phyloP scores from a whole-genome alignment of 352 stramenopile genomes.

The Globisporangium megalacanthum region DNA sequence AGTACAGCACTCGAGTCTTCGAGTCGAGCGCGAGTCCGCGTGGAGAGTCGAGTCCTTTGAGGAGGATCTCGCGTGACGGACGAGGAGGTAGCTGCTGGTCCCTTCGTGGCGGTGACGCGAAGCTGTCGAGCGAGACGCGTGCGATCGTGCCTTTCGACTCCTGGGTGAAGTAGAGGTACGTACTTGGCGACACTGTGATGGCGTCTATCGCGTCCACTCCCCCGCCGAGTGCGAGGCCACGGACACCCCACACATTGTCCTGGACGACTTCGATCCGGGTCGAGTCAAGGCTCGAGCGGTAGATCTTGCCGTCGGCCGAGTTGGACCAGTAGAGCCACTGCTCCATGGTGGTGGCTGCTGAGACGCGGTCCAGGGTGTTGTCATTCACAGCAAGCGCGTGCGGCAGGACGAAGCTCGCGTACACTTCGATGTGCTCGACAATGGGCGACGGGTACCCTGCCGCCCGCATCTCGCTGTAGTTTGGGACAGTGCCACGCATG shows the following conservation, averaged over 20 bases:
- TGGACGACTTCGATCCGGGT: constrained; percentile 39
- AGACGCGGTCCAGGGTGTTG: not conserved
- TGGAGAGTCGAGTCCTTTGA: constrained; percentile 39
- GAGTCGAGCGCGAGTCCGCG: constrained; percentile 43
- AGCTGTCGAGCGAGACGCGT: constrained; percentile 11
- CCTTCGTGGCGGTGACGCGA: not conserved
- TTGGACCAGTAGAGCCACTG: constrained; percentile 73
- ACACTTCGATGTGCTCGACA: constrained; percentile 41
- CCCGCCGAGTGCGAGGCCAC: constrained; percentile 29
- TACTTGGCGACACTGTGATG: not conserved
- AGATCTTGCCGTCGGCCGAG: constrained; percentile 53
- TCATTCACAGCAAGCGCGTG: constrained; percentile 45
- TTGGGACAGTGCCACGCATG: constrained; percentile 39
- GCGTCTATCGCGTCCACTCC: not conserved
- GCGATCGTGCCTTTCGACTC: constrained; percentile 55
- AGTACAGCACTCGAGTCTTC: constrained; percentile 35
- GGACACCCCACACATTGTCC: constrained; percentile 41
- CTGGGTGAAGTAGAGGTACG: constrained; percentile 46
- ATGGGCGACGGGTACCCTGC: constrained; percentile 40
- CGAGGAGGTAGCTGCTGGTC: not conserved
- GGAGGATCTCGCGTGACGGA: constrained; percentile 14
- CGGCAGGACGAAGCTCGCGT: constrained; percentile 25
- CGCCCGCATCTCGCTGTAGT: constrained; percentile 48
- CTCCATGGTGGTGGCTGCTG: constrained; percentile 4
- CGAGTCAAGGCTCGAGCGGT: constrained; percentile 43